Evolutionary conservation across 305 asterid genomes (phyloP), one percentile per base, ranked within the genome.

Genomic region (Solanum hybrid): DNA sequence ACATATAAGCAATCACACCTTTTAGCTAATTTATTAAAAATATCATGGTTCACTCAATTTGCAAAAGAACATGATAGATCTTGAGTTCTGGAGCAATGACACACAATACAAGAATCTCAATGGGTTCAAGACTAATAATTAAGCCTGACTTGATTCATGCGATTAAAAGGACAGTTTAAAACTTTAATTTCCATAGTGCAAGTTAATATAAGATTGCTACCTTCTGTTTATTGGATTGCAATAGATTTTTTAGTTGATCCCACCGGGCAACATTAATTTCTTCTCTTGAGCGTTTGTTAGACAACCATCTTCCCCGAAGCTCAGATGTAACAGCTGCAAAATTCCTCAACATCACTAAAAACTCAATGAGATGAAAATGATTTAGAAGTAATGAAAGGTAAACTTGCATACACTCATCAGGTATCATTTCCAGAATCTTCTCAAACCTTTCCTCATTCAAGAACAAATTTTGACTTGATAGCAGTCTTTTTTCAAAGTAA

Each of bases 401-500:
- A 42, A 89, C 72, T 32, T n/a, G 38, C 97, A 89, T 95, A 96
- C 99, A 94, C 92, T 95, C 98, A 90, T 97, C 98, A 71, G 98
- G 99, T 93, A 97, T 93, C 98, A 95, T 95, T 88, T 92, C 95
- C 91, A 96, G 92, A 90, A 97, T 96, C 95, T 91, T 95, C 93
- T 94, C 98, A 66, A 92, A 97, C 93, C 94, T 95, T 87, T 94
- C 95, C 92, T 94, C 96, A 40, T 90, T 93, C 10, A 94, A 91
- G 92, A 97, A 93, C 90, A 96, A 93, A 84, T 94, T 93, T 94
- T 96, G 99, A 88, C 91, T 93, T 35, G 89, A 78, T 90, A 97
- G 89, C 72, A 88, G 91, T 90, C 93, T 92, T 76, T 92, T 94
- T 94, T 96, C 98, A 22, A 97, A 97, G 90, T 94, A 95, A 19